phyloP scores from a whole-genome alignment of 2,329 filamentous ascomycete genomes.

The Arthrinium puccinioides region DNA sequence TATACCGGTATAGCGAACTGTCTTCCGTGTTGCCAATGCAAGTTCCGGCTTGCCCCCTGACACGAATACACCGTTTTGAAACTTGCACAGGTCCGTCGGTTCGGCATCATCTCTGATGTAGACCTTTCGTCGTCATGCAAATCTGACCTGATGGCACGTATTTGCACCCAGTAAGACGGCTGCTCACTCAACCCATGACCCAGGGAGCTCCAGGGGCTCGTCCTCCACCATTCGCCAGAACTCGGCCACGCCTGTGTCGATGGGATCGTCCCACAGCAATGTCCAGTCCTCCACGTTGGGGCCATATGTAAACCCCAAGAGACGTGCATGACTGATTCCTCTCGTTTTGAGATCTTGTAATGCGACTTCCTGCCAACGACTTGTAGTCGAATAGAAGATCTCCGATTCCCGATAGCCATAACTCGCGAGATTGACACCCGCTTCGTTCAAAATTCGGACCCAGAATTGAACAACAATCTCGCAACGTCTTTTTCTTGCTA shows the following conservation, averaged over 20 bases:
- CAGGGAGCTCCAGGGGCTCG: background rate
- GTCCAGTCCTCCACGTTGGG: background rate
- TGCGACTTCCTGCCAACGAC: too few species aligned
- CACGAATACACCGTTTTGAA: too few species aligned
- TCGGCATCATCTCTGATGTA: too few species aligned
- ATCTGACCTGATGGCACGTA: too few species aligned
- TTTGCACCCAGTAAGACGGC: too few species aligned
- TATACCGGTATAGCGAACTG: too few species aligned
- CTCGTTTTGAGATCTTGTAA: too few species aligned
- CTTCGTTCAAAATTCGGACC: background rate
- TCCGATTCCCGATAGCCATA: background rate
- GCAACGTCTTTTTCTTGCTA: background rate
- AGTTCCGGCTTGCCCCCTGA: too few species aligned
- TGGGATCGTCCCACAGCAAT: background rate
- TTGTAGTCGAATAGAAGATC: too few species aligned
- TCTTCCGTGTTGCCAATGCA: too few species aligned
- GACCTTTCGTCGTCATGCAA: too few species aligned
- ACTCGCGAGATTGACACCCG: background rate
- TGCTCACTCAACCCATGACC: background rate
- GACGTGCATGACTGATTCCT: fast-evolving
- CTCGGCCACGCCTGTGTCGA: background rate
- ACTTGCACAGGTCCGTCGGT: too few species aligned
- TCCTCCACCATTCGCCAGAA: background rate
- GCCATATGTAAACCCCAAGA: background rate
- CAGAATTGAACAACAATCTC: background rate